A percentile compares a stretch with the other conserved stretches of the same genome.
phyloP scores from a whole-genome alignment of 768 basidiomycete genomes.

The Mycena belliarum region DNA sequence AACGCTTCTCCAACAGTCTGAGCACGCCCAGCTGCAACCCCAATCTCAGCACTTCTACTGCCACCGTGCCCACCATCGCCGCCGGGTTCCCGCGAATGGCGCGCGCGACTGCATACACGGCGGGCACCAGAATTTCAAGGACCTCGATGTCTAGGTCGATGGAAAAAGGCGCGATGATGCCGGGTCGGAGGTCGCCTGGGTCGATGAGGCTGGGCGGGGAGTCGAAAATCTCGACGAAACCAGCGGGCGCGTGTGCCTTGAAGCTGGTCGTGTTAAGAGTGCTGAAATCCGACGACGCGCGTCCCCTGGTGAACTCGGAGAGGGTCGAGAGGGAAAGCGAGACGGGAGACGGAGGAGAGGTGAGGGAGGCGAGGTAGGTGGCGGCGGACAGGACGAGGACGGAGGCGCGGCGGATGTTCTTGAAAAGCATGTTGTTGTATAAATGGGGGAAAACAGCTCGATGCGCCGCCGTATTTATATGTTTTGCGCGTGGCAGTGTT shows the following conservation, averaged over 20 bases:
- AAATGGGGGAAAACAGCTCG: neutral
- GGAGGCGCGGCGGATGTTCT: neutral
- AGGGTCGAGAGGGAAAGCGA: neutral
- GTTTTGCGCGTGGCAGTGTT: neutral
- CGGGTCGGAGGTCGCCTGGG: too few relatives aligned
- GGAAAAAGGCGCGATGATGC: neutral
- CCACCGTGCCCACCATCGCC: neutral
- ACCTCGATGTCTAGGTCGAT: neutral
- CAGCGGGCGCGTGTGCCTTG: neutral
- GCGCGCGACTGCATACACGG: neutral
- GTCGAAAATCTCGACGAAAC: too few relatives aligned
- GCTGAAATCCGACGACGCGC: neutral
- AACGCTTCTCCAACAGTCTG: too few relatives aligned
- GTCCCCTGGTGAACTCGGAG: neutral
- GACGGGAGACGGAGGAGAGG: neutral
- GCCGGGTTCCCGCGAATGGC: neutral
- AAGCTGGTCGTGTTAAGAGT: neutral
- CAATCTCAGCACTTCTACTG: neutral
- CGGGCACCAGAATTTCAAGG: neutral
- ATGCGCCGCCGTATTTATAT: neutral
- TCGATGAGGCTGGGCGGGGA: too few relatives aligned
- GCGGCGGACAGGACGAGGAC: neutral
- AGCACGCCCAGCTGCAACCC: neutral
- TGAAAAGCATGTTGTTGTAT: neutral
- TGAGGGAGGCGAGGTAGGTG: neutral